Percentiles rank a stretch among this genome's conserved stretches.
phyloP scores from a whole-genome alignment of 208 protist species.

The Wallacemonas sp. region DNA sequence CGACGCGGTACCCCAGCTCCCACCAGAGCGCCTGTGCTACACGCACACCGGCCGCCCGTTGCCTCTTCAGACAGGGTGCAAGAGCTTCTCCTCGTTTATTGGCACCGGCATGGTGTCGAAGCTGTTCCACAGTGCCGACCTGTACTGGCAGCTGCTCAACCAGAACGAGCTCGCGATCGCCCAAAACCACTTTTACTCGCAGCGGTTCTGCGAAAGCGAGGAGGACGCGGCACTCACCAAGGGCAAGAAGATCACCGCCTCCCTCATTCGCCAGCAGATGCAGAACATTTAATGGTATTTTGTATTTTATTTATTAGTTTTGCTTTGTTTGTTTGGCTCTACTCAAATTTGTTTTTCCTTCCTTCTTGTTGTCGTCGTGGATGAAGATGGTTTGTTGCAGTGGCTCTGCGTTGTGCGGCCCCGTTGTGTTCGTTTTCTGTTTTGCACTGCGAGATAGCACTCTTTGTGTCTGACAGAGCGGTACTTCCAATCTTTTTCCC shows the following conservation, averaged over 20 bases:
- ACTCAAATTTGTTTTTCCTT: no score
- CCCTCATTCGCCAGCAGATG: conserved; percentile 2
- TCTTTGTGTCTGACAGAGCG: no score
- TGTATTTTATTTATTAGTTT: no score
- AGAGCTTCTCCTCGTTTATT: conserved; percentile 43
- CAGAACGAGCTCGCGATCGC: conserved; percentile 39
- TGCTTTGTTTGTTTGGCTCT: no score
- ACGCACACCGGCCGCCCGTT: conserved; percentile 55
- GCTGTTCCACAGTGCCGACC: conserved; percentile 60
- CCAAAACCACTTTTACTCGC: conserved; percentile 51
- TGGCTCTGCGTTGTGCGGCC: background rate
- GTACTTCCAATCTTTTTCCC: no score
- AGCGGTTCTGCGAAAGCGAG: background rate
- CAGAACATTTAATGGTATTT: conserved; percentile 1
- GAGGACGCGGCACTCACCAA: conserved; percentile 6
- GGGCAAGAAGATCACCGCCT: conserved; percentile 8
- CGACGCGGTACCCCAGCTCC: conserved; percentile 53
- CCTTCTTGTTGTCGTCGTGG: no score
- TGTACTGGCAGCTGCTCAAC: conserved; percentile 49
- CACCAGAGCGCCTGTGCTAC: conserved; percentile 47
- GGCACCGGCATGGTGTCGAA: conserved; percentile 58
- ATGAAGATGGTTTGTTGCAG: no score
- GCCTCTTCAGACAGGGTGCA: conserved; percentile 61
- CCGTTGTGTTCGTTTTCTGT: conserved; percentile 17
- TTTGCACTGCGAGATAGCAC: background rate